phyloP scores from a whole-genome alignment of 495 filamentous ascomycete genomes.

The Aspergillus cristatus region DNA sequence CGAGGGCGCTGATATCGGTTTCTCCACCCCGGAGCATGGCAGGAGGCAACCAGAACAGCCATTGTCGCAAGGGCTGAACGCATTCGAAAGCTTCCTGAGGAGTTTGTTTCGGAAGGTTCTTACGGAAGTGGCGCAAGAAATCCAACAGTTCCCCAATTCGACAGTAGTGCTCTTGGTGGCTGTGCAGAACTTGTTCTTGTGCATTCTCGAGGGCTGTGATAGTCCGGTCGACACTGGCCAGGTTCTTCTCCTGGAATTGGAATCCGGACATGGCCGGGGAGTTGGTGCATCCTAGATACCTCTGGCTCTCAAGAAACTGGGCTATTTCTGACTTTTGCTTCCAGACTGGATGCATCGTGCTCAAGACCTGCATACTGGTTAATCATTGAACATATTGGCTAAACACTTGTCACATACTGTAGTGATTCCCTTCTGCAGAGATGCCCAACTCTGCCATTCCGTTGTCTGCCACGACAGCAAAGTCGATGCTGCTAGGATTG shows the following conservation, averaged over 20 bases:
- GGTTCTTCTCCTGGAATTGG: slow-evolving; percentile 47
- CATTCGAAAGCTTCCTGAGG: slow-evolving; percentile 79
- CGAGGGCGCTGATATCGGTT: slow-evolving; percentile 30
- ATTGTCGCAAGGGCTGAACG: slow-evolving; percentile 73
- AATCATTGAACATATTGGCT: neutral
- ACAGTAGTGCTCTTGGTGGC: slow-evolving; percentile 59
- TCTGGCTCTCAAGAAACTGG: slow-evolving; percentile 65
- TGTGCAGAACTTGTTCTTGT: slow-evolving; percentile 60
- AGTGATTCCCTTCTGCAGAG: slow-evolving; percentile 83
- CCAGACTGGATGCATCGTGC: slow-evolving; percentile 81
- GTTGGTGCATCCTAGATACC: slow-evolving; percentile 44
- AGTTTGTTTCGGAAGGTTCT: slow-evolving; percentile 61
- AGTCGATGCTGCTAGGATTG: slow-evolving; percentile 84
- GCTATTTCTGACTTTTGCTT: slow-evolving; percentile 79
- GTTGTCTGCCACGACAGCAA: slow-evolving; percentile 93
- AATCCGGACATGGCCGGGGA: slow-evolving; percentile 41
- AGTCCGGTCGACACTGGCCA: slow-evolving; percentile 53
- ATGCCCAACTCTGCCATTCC: slow-evolving; percentile 90
- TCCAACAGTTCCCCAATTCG: slow-evolving; percentile 68
- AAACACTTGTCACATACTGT: slow-evolving; percentile 45
- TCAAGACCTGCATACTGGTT: slow-evolving; percentile 57
- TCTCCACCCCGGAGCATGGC: slow-evolving; percentile 52
- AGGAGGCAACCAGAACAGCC: slow-evolving; percentile 92
- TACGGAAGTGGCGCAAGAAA: slow-evolving; percentile 71
- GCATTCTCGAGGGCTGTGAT: slow-evolving; percentile 50